These are phyloP conservation scores for Cadophora luteo-olivacea DNA, from an alignment of 2,329 filamentous ascomycete species.

Conservation along the genomic window DNA sequence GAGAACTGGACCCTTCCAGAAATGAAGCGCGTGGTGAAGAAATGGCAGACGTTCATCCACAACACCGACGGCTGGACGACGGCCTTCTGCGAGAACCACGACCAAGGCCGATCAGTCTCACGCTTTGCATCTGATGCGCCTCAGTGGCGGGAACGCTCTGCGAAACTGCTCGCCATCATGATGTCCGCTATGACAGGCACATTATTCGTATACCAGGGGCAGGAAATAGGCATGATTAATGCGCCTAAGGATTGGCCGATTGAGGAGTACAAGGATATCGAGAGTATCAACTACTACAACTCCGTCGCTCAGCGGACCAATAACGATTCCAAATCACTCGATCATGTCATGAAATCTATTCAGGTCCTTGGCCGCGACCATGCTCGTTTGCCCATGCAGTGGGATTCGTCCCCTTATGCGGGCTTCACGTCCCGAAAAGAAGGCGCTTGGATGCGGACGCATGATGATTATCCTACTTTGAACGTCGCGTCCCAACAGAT, in stretches of 20 bases:
- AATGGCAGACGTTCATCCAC: constrained; percentile 58
- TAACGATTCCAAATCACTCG: constrained; percentile 47
- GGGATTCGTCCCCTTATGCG: constrained; percentile 60
- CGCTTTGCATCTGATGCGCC: constrained; percentile 50
- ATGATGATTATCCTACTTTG: constrained; percentile 57
- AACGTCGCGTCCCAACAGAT: constrained; percentile 62
- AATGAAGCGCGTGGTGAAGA: constrained; percentile 55
- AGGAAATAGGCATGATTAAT: constrained; percentile 66
- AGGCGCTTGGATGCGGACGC: constrained; percentile 65
- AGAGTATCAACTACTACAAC: constrained; percentile 56
- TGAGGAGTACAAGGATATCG: constrained; percentile 56
- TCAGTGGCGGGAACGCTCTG: constrained; percentile 39
- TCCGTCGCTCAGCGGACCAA: constrained; percentile 48
- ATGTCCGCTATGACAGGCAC: constrained; percentile 59
- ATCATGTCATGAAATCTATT: constrained; percentile 51
- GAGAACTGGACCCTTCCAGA: constrained; percentile 54
- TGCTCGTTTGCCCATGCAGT: constrained; percentile 72
- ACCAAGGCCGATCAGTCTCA: constrained; percentile 62
- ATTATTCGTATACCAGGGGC: constrained; percentile 64
- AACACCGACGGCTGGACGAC: constrained; percentile 64
- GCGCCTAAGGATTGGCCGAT: constrained; percentile 60
- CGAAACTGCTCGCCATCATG: constrained; percentile 60
- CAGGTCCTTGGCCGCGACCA: constrained; percentile 64
- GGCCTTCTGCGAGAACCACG: constrained; percentile 69
- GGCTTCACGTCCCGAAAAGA: constrained; percentile 64